phyloP scores from a whole-genome alignment of 2,329 filamentous ascomycete genomes.

The Grosmannia huntii region DNA sequence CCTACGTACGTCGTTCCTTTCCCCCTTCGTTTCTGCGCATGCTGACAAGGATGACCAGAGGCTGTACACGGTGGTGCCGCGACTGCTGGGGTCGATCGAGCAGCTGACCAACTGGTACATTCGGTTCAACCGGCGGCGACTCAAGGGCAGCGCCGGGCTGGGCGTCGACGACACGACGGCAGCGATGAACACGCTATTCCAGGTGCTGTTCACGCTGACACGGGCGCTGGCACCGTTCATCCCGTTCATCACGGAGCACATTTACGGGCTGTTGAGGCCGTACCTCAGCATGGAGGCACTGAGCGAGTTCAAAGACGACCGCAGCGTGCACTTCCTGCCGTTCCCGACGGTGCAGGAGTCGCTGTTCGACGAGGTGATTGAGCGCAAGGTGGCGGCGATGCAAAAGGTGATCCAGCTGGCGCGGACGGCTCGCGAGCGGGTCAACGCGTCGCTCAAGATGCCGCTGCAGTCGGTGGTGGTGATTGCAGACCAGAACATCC shows the following conservation, averaged over 20 bases:
- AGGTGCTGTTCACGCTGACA: constrained; percentile 81
- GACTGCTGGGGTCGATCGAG: constrained; percentile 72
- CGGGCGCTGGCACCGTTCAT: constrained; percentile 87
- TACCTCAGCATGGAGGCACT: constrained; percentile 62
- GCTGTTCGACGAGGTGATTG: constrained; percentile 74
- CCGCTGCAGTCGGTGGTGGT: constrained; percentile 83
- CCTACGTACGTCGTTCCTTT: constrained; percentile 11
- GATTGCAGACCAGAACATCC: constrained; percentile 72
- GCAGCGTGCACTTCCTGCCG: constrained; percentile 83
- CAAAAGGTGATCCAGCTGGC: constrained; percentile 90
- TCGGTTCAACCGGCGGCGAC: constrained; percentile 77
- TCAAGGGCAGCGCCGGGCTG: constrained; percentile 80
- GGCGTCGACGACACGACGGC: constrained; percentile 77
- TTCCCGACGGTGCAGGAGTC: constrained; percentile 84
- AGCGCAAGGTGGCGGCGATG: constrained; percentile 81
- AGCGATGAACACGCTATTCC: constrained; percentile 86
- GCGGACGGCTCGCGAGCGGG: constrained; percentile 73
- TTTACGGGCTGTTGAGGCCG: constrained; percentile 72
- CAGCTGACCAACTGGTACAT: constrained; percentile 92
- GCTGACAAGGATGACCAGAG: constrained; percentile 19
- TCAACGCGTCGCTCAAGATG: constrained; percentile 75
- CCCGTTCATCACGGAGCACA: constrained; percentile 89
- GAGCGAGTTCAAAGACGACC: constrained; percentile 50
- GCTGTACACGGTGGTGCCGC: constrained; percentile 82
- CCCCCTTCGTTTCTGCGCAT: too few species aligned